phyloP scores from a whole-genome alignment of 2,329 filamentous ascomycete species.

The Pezicula neosporulosa region DNA sequence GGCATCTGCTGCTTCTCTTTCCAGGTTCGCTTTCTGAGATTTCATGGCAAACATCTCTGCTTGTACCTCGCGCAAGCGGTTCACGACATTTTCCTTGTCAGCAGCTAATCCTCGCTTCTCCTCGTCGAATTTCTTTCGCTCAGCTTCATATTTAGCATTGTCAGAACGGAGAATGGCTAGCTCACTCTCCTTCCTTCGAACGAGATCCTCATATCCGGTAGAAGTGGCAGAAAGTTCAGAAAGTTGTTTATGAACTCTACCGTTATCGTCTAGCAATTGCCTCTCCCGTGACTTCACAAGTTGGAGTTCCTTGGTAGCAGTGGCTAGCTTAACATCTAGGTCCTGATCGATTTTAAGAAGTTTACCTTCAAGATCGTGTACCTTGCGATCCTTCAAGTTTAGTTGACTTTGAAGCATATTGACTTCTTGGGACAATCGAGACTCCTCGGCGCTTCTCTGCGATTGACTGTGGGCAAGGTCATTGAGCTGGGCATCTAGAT shows the following conservation, averaged over 20 bases:
- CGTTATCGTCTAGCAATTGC: slow-evolving; percentile 76
- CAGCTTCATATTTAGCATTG: slow-evolving; percentile 76
- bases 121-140: slow-evolving; percentile 73
- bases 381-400: slow-evolving; percentile 82
- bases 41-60: slow-evolving; percentile 85
- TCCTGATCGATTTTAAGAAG: slow-evolving; percentile 85
- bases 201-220: slow-evolving; percentile 90
- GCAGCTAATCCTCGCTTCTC: slow-evolving; percentile 68
- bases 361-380: slow-evolving; percentile 81
- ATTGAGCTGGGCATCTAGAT: slow-evolving; percentile 68
- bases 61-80: slow-evolving; percentile 77
- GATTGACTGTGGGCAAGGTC: slow-evolving; percentile 69
- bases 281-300: slow-evolving; percentile 70
- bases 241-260: slow-evolving; percentile 79
- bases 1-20: slow-evolving; percentile 85
- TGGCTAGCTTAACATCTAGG: slow-evolving; percentile 77
- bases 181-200: slow-evolving; percentile 92
- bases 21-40: slow-evolving; percentile 77
- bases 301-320: slow-evolving; percentile 76
- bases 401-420: slow-evolving; percentile 91
- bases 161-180: slow-evolving; percentile 81
- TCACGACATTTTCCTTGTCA: slow-evolving; percentile 77
- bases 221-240: slow-evolving; percentile 85
- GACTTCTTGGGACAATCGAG: slow-evolving; percentile 75
- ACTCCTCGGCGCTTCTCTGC: slow-evolving; percentile 72